Conservation (phyloP, 2,329 filamentous ascomycete genomes). For the Xylariaceae sp. region DNA sequence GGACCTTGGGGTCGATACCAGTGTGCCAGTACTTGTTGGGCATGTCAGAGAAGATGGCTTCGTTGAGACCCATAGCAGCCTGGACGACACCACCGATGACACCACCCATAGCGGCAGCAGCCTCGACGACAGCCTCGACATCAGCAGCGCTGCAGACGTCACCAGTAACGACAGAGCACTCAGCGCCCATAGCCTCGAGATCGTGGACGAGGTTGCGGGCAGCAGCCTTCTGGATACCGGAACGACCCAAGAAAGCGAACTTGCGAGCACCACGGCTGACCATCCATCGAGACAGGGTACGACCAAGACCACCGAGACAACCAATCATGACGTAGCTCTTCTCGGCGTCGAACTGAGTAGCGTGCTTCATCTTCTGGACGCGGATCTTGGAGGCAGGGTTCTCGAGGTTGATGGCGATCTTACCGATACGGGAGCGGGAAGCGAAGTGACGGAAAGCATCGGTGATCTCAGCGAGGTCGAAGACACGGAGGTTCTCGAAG, state of each 20-base stretch:
- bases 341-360: neutral
- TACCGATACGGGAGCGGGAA: slow-evolving; percentile 6
- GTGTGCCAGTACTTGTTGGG: slow-evolving; percentile 18
- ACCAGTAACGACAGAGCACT: slow-evolving; percentile 11
- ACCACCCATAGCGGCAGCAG: slow-evolving; percentile 11
- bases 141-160: slow-evolving; percentile 12
- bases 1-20: slow-evolving; percentile 19
- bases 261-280: slow-evolving; percentile 27
- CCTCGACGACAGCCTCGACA: slow-evolving; percentile 7
- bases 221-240: slow-evolving; percentile 20
- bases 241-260: slow-evolving; percentile 31
- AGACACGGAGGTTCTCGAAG: slow-evolving; percentile 1
- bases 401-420: slow-evolving; percentile 9
- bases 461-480: slow-evolving; percentile 4
- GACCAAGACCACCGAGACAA: slow-evolving; percentile 27
- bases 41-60: slow-evolving; percentile 22
- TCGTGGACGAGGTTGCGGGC: slow-evolving; percentile 21
- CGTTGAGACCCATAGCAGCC: slow-evolving; percentile 32
- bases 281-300: slow-evolving; percentile 26
- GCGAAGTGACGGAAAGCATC: slow-evolving; percentile 9
- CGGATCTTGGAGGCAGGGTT: slow-evolving; percentile 1
- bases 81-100: slow-evolving; percentile 32
- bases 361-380: neutral
- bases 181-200: slow-evolving; percentile 1
- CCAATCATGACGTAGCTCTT: slow-evolving; percentile 15